Base-by-base conservation (phyloP, 2,329 filamentous ascomycete species). In the Trematosphaeria pertusa region DNA sequence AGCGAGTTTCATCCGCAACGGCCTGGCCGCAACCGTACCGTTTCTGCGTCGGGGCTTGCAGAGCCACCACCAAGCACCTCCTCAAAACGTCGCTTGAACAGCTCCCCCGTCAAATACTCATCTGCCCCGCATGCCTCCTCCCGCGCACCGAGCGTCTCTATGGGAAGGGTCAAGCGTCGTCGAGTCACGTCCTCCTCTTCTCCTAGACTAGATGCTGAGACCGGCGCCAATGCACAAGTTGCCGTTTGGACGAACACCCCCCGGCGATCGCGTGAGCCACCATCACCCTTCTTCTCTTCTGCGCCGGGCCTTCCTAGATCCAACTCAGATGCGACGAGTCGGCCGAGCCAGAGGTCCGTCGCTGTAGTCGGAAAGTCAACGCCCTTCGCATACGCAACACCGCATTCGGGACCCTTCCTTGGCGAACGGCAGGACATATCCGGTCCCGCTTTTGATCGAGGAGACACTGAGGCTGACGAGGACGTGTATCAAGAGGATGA, bases 321-420 rank as follows among this genome's bases (percentile, higher is more conserved):
- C 6, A 64, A 59, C 32, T 70, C 66, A 6, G 67, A 70, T 37
- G 47, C 61, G n/a, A 57, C 54, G 49, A 75, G 73, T 72, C 21
- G 81, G 71, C 63, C 63, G 14, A 44, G 78, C 72, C 37, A 81
- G 72, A 59, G 66, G n/a, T 68, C 62, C 31, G 44, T 55, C 8
- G 56, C 58, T 21, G 43, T 61, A 67, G 50, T 53, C 3, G 59
- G 62, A 46, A 58, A 70, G 61, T 47, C 81, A 0, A 87, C 86
- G 0, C 78, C 78, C 2, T 85, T 85, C 54, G 85, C 84, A n/a
- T 91, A 91, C 61, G 87, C 87, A 2, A 92, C 88, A 0, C 88
- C 88, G 0, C 79, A 87, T 63, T 91, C 87, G 61, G 68, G 69
- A 0, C 62, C 62, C 1, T 61, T 72, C 28, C 39, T 69, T n/a